Base-by-base conservation (phyloP, 2,329 filamentous ascomycete genomes). In the Apiospora sp. region DNA sequence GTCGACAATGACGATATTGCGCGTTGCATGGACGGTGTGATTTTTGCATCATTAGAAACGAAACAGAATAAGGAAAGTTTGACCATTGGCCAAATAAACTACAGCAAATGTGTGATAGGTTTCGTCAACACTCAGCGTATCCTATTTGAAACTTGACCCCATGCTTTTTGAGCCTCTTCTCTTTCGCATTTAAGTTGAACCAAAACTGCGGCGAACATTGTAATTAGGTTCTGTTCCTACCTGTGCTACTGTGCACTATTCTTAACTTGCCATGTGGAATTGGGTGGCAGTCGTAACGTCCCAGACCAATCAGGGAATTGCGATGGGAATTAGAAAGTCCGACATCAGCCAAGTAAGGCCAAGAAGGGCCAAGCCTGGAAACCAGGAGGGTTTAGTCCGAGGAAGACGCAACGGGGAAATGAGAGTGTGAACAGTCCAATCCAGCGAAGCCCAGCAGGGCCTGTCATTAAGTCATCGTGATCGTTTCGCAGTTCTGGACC, bases 301-400 rank as follows among this genome's bases (percentile, higher is more conserved):
- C 19, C 58, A 64, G 41, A 12, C 58, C 58, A 64, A 64, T 64
- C 30, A 34, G 58, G 58, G 22, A 41, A 37, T 64, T n/a, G 58
- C 58, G 10, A n/a, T 64, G 58, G 58, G 19, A 41, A 41, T 64
- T 41, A 10, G 19, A 64, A 12, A 61, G 30, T 37, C 54, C 19
- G 54, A 37, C 54, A 58, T 58, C 51, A 30, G 51, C 37, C 37
- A 41, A 41, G 37, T 41, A 41, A 10, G 37, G 37, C 46, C 46
- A n/a, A n/a, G 8, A 1, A 7, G 6, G 19, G 46, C 34, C 58
- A 37, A 64, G 58, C 3, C 34, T 41, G 58, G 19, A n/a, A 64
- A 3, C 22, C 22, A 64, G 58, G 58, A 64, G 58, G 34, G 34
- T 41, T 64, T 41, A 24, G 58, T 64, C 58, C 58, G 30, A 41